Percentiles rank a stretch among this genome's conserved stretches.
Conservation (phyloP, 306 rosid genomes). For the Alnus rubra region DNA sequence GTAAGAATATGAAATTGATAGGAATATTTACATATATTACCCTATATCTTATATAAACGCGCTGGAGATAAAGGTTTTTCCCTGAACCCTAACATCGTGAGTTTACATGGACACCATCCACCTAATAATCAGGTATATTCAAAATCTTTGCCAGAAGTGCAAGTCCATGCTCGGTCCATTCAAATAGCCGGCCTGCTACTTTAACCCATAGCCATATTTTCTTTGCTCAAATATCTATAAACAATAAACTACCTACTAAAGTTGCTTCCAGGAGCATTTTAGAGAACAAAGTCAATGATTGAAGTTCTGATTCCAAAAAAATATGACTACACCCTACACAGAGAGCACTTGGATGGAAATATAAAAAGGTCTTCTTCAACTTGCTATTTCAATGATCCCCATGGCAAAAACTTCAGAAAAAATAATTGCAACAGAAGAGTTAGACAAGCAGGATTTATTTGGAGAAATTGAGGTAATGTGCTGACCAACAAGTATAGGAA, state of each 20-base stretch:
- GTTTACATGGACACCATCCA: background rate
- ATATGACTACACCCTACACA: background rate
- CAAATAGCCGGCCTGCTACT: background rate
- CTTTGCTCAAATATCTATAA: background rate
- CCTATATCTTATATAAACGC: background rate
- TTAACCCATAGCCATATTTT: background rate
- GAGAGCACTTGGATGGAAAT: background rate
- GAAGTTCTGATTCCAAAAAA: background rate
- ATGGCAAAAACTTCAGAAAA: background rate
- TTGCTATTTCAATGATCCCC: background rate
- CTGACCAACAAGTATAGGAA: background rate
- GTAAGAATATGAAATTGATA: conserved; percentile 10
- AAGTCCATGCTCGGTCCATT: background rate
- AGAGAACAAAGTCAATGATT: background rate
- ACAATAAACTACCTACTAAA: background rate
- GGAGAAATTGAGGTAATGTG: background rate
- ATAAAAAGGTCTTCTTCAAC: background rate
- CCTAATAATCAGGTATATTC: background rate
- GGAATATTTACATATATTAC: background rate
- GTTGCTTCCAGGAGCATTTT: background rate
- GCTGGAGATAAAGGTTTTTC: background rate
- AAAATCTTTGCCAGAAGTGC: background rate
- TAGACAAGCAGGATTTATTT: background rate
- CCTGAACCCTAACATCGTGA: background rate
- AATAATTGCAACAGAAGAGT: background rate